Conservation (phyloP, 2,329 filamentous ascomycete species). For the Diplocarpon rosae region DNA sequence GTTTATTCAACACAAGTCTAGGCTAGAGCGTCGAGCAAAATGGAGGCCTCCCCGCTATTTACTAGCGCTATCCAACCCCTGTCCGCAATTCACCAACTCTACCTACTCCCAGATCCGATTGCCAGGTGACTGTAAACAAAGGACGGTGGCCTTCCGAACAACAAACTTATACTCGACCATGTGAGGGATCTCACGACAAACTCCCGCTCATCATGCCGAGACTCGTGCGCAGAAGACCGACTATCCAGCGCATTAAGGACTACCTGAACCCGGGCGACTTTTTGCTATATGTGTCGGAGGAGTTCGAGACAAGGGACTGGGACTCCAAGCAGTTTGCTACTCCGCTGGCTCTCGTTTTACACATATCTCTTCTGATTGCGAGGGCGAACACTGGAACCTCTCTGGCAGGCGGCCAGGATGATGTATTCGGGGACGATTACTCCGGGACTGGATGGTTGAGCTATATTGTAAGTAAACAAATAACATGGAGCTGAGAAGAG, state of each 20-base stretch:
- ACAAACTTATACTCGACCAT: slow-evolving; percentile 27
- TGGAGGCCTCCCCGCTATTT: slow-evolving; percentile 7
- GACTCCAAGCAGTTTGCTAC: slow-evolving; percentile 70
- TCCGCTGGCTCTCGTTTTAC: slow-evolving; percentile 64
- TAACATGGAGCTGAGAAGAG: neutral
- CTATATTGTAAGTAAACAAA: slow-evolving; percentile 42
- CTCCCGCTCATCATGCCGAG: slow-evolving; percentile 47
- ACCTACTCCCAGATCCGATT: slow-evolving; percentile 1
- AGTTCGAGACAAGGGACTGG: slow-evolving; percentile 85
- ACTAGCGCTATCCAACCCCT: slow-evolving; percentile 8
- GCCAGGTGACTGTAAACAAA: slow-evolving; percentile 16
- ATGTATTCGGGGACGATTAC: slow-evolving; percentile 69
- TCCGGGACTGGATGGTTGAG: slow-evolving; percentile 49
- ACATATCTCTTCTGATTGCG: slow-evolving; percentile 71
- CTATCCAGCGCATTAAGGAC: slow-evolving; percentile 68
- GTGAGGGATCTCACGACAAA: slow-evolving; percentile 16
- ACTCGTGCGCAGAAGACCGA: slow-evolving; percentile 70
- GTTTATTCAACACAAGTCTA: neutral
- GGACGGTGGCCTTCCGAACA: slow-evolving; percentile 2
- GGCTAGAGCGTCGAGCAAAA: neutral
- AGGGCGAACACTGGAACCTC: slow-evolving; percentile 56
- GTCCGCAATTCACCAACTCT: slow-evolving; percentile 1
- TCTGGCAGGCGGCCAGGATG: slow-evolving; percentile 47
- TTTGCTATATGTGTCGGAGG: slow-evolving; percentile 81
- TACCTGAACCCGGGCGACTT: slow-evolving; percentile 83